Evolutionary conservation across 2,329 filamentous ascomycete genomes (phyloP).

Genomic region (Nannizziopsis barbatae): DNA sequence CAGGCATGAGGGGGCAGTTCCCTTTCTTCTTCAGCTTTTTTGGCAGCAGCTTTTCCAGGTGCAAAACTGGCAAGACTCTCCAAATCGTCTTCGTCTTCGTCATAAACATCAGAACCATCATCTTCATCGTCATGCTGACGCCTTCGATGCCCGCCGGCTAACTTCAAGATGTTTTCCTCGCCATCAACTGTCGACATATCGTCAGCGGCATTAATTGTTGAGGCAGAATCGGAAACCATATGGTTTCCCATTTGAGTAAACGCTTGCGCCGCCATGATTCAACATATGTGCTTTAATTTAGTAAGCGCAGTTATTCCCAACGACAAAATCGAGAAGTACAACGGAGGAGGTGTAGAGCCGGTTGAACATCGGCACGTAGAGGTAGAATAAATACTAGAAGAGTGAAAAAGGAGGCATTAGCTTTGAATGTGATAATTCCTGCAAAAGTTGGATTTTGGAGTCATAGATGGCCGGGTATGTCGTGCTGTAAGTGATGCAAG

Average conservation of each 20-base stretch:
- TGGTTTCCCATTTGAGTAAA: slow-evolving; percentile 84
- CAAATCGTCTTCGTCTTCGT: slow-evolving; percentile 75
- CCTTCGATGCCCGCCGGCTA: slow-evolving; percentile 47
- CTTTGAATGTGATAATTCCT: not conserved
- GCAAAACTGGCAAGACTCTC: slow-evolving; percentile 70
- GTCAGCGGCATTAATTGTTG: slow-evolving; percentile 76
- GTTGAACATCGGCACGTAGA: not conserved
- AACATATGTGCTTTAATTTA: slow-evolving; percentile 7
- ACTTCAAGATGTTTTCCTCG: slow-evolving; percentile 69
- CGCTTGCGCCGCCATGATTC: slow-evolving; percentile 70
- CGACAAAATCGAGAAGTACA: not conserved
- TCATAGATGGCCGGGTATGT: not conserved
- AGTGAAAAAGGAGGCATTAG: not conserved
- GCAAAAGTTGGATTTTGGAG: not conserved
- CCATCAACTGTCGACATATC: slow-evolving; percentile 63
- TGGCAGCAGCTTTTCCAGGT: slow-evolving; percentile 48
- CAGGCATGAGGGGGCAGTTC: slow-evolving; percentile 90
- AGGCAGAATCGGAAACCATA: slow-evolving; percentile 61
- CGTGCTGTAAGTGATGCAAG: not conserved
- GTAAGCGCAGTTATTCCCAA: not conserved
- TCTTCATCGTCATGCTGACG: slow-evolving; percentile 79
- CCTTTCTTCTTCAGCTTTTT: slow-evolving; percentile 64
- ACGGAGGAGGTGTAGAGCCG: not conserved
- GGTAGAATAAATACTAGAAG: not conserved
- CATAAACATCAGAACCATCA: slow-evolving; percentile 70